phyloP scores from a whole-genome alignment of 1,139 yeast genomes.

The Trichomonascaceae sp. region DNA sequence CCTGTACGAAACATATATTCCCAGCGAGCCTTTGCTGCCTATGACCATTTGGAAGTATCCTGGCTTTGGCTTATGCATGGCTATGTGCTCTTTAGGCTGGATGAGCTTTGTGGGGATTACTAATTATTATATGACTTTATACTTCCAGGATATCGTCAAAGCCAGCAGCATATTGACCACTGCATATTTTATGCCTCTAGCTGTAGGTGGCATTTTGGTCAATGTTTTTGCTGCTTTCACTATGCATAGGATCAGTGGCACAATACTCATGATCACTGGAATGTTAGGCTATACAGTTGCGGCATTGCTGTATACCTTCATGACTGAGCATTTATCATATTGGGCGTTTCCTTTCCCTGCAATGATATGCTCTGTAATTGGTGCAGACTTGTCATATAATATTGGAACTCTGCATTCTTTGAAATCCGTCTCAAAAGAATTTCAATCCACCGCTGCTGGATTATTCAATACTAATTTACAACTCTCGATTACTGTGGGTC shows the following conservation, averaged over 20 bases:
- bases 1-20: conserved; percentile 35
- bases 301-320: conserved; percentile 38
- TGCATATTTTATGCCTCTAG: conserved; percentile 37
- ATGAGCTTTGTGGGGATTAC: conserved; percentile 36
- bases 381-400: conserved; percentile 42
- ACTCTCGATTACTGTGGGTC: conserved; percentile 36
- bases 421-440: conserved; percentile 33
- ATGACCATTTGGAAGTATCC: conserved; percentile 35
- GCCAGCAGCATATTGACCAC: conserved; percentile 37
- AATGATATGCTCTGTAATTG: conserved; percentile 35
- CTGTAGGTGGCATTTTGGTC: conserved; percentile 35
- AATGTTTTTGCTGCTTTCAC: conserved; percentile 40
- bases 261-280: conserved; percentile 32
- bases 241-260: conserved; percentile 39
- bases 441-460: conserved; percentile 43
- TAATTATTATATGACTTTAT: conserved; percentile 35
- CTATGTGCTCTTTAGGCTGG: conserved; percentile 34
- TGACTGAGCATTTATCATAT: conserved; percentile 31
- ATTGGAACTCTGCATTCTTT: conserved; percentile 39
- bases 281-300: conserved; percentile 32
- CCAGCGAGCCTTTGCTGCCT: conserved; percentile 42
- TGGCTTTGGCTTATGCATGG: conserved; percentile 36
- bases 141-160: conserved; percentile 35
- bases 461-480: conserved; percentile 40
- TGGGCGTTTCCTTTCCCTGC: conserved; percentile 42